Evolutionary conservation across 345 rosid genomes (phyloP).

Genomic region (Raphanus sativus): DNA sequence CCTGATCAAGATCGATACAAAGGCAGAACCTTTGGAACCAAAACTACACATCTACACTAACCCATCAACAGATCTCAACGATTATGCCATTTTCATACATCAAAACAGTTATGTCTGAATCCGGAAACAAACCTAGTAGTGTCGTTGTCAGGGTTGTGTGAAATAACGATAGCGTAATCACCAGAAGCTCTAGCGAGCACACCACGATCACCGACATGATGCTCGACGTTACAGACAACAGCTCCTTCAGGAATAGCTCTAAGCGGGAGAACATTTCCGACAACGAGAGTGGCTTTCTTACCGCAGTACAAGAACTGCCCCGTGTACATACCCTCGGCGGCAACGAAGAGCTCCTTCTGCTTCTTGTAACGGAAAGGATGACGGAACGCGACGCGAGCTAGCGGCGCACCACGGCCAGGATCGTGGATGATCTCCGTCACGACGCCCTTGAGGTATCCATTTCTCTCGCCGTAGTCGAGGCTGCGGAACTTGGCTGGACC

Average conservation of each 20-base stretch:
- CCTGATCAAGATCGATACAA: background rate
- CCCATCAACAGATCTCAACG: background rate
- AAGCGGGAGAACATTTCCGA: conserved; percentile 57
- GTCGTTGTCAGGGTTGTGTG: conserved; percentile 69
- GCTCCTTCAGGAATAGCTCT: conserved; percentile 72
- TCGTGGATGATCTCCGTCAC: conserved; percentile 72
- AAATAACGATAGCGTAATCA: conserved; percentile 64
- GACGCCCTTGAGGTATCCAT: conserved; percentile 66
- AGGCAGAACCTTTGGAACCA: background rate
- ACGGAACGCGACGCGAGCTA: conserved; percentile 63
- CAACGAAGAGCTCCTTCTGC: conserved; percentile 74
- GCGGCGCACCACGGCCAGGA: conserved; percentile 71
- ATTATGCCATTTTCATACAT: background rate
- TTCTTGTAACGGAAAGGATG: conserved; percentile 71
- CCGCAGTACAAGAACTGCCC: conserved; percentile 64
- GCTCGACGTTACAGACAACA: conserved; percentile 73
- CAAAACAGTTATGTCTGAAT: background rate
- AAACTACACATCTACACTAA: background rate
- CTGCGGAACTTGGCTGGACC: conserved; percentile 72
- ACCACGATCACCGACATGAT: conserved; percentile 72
- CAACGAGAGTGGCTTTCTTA: conserved; percentile 51
- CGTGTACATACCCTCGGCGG: conserved; percentile 63
- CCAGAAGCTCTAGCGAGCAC: conserved; percentile 56
- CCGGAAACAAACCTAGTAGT: conserved; percentile 50
- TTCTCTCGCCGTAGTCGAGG: conserved; percentile 70